Base-by-base conservation (phyloP, 192 early-diverging fungal genomes). In the Chytriomyces confervae region DNA sequence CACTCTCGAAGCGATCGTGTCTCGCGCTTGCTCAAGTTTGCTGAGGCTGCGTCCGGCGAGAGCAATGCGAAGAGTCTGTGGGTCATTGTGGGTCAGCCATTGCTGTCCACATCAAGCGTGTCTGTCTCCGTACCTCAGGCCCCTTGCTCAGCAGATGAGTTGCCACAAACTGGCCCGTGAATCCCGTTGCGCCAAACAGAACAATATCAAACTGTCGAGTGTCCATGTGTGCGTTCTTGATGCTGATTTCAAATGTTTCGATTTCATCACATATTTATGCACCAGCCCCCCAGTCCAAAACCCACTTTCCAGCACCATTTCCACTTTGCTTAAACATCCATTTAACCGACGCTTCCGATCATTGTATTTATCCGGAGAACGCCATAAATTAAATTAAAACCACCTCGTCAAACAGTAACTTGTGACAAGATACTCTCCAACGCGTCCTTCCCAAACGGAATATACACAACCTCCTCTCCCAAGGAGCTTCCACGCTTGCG, bases 101-200 rank as follows among this genome's bases (percentile, higher is more conserved):
- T 27, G 47, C 1, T 50, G 10, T 18, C 18, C 6, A 50, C 63
- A 18, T 66, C 8, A 51, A 16, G 6, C 5, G 23, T 6, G 23
- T 1, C 69, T 13, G 18, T 64, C n/a, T 13, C 53, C 53, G 13
- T 76, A 81, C 80, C 27, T 74, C 29, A 6, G 87, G 87, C 6
- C 86, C 81, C 46, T 87, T 86, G 18, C 77, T 62, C 6, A 76
- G 71, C 13, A 85, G 78, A 49, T 95, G 93, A 82, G 93, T 91
- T 47, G 89, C 91, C 23, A 93, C 88, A 24, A 89, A 81, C 3
- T 78, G 70, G 13, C 95, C 95, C 5, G 95, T 95, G 78, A 95
- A 95, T 43, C 95, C 91, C 5, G 93, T 92, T 18, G 92, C 94
- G 6, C 95, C 95, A 5, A 5, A 57, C 16, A 57, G 53, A 3